Evolutionary conservation across 768 basidiomycete genomes (phyloP).

Genomic region (Tulasnella calospora): DNA sequence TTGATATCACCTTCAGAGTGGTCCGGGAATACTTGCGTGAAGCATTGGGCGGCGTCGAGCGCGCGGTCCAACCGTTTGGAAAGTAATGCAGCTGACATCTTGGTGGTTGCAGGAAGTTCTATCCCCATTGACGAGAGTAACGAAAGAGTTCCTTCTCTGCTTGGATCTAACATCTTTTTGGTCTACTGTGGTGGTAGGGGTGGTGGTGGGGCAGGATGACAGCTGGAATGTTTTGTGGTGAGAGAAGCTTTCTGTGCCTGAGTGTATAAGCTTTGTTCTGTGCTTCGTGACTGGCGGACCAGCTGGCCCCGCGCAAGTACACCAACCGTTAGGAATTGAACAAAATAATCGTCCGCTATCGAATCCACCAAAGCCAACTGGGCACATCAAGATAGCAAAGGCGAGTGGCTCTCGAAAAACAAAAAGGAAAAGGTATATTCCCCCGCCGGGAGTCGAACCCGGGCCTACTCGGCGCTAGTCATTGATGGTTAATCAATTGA

Average conservation of each 20-base stretch:
- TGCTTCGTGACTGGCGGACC: too few relatives aligned
- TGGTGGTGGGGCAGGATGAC: too few relatives aligned
- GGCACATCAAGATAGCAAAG: too few relatives aligned
- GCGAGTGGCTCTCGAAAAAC: too few relatives aligned
- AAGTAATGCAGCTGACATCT: background rate
- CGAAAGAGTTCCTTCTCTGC: background rate
- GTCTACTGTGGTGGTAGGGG: too few relatives aligned
- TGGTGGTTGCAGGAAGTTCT: background rate
- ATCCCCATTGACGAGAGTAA: background rate
- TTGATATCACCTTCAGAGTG: background rate
- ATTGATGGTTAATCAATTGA: background rate
- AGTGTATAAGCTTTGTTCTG: too few relatives aligned
- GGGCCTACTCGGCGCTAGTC: slow-evolving; percentile 8
- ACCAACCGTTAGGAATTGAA: too few relatives aligned
- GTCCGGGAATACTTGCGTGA: background rate
- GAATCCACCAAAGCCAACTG: too few relatives aligned
- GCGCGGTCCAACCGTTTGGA: background rate
- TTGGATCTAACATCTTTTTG: background rate
- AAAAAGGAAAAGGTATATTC: background rate
- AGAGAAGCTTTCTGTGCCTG: too few relatives aligned
- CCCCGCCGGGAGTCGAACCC: slow-evolving; percentile 24
- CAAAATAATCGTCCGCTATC: too few relatives aligned
- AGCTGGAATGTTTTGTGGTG: too few relatives aligned
- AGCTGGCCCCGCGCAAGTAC: too few relatives aligned
- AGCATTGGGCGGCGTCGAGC: background rate